Evolutionary conservation across 371 early-diverging fungal species (phyloP).

Genomic region (Mortierella sp.): DNA sequence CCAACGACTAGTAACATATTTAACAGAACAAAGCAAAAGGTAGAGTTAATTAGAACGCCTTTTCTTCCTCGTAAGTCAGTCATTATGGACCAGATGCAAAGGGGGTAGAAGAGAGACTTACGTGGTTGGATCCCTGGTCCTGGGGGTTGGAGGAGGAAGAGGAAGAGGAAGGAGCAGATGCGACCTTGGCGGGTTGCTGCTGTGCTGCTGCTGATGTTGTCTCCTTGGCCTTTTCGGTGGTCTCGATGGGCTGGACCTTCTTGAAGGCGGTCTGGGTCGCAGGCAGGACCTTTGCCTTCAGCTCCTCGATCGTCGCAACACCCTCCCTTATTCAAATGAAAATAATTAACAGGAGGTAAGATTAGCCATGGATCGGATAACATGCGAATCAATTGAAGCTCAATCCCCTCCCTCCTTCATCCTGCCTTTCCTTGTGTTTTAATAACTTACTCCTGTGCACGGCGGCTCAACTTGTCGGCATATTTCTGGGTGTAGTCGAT

Average conservation of each 20-base stretch:
- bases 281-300: conserved; percentile 63
- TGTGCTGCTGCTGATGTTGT: conserved; percentile 4
- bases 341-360: not conserved
- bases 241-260: conserved; percentile 23
- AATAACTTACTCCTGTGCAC: conserved; percentile 69
- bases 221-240: not conserved
- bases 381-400: not conserved
- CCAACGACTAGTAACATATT: conserved; percentile 66
- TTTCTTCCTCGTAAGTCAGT: not conserved
- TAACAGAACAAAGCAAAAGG: not conserved
- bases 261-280: conserved; percentile 47
- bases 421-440: not conserved
- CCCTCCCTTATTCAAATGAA: conserved; percentile 57
- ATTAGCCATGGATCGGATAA: not conserved
- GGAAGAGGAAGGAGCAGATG: not conserved
- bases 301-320: conserved; percentile 63
- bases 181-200: not conserved
- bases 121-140: not conserved
- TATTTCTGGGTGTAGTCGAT: conserved; percentile 79
- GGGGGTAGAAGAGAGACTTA: not conserved
- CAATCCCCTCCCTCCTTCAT: conserved; percentile 3
- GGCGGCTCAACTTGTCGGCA: conserved; percentile 74
- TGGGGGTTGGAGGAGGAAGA: not conserved
- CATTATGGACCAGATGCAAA: not conserved
- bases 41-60: conserved; percentile 13